These are phyloP conservation scores for Chrysosporium keratinophilum DNA, from an alignment of 2,329 filamentous ascomycete species.

Conservation along the genomic window DNA sequence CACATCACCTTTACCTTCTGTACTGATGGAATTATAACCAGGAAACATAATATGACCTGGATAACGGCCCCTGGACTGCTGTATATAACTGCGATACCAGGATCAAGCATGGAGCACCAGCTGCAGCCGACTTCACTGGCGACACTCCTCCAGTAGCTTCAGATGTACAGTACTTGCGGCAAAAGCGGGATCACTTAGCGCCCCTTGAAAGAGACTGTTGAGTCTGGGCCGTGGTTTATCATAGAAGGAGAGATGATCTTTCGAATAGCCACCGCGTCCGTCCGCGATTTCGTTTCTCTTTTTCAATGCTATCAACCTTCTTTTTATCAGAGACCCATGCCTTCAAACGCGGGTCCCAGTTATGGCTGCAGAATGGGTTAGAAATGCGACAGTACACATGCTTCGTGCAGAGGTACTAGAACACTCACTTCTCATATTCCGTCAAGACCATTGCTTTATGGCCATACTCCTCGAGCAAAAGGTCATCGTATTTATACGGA, in stretches of 20 bases:
- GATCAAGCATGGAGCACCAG: no score
- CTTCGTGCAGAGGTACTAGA: neutral
- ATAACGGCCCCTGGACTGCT: no score
- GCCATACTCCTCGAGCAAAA: constrained; percentile 34
- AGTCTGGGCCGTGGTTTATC: neutral
- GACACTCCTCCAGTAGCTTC: no score
- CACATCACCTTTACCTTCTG: no score
- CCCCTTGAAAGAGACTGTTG: no score
- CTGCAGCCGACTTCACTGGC: no score
- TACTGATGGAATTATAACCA: no score
- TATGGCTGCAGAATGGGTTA: constrained; percentile 24
- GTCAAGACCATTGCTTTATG: constrained; percentile 27
- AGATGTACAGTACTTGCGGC: no score
- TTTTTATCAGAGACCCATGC: constrained; percentile 26
- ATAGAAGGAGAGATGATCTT: neutral
- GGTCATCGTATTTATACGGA: constrained; percentile 41
- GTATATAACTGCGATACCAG: no score
- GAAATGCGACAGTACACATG: neutral
- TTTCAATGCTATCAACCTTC: constrained; percentile 1
- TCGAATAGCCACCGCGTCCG: neutral
- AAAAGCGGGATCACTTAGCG: no score
- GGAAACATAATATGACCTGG: no score
- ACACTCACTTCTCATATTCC: constrained; percentile 30
- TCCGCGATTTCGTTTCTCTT: constrained; percentile 13
- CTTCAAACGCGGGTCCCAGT: constrained; percentile 26